phyloP scores from a whole-genome alignment of 2,329 filamentous ascomycete genomes.

The Rhynchosporium graminicola region DNA sequence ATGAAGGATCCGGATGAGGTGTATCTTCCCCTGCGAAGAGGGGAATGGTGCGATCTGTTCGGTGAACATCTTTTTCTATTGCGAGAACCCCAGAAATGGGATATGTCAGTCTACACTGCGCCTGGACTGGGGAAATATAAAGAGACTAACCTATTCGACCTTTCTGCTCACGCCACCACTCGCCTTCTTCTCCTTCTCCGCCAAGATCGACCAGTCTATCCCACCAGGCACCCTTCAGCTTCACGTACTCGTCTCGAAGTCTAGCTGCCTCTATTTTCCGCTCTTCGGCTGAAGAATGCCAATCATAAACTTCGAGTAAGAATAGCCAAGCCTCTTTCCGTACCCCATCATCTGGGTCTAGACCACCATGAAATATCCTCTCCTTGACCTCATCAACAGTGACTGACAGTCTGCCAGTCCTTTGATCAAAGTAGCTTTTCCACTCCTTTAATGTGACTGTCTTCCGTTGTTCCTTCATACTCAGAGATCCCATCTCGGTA shows the following conservation, averaged over 20 bases:
- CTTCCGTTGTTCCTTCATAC: conserved; percentile 74
- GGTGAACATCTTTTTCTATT: conserved; percentile 96
- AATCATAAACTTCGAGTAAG: conserved; percentile 85
- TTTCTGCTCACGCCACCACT: conserved; percentile 97
- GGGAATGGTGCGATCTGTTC: conserved; percentile 92
- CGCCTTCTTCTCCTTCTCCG: conserved; percentile 76
- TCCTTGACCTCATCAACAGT: conserved; percentile 95
- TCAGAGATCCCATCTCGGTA: conserved; percentile 69
- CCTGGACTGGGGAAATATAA: conserved; percentile 10
- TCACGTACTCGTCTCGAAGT: conserved; percentile 88
- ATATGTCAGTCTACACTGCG: conserved; percentile 40
- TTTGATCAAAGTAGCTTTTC: conserved; percentile 82
- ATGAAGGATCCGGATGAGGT: conserved; percentile 93
- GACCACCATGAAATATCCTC: conserved; percentile 91
- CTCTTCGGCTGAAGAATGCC: conserved; percentile 88
- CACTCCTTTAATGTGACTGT: conserved; percentile 82
- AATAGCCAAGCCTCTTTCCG: conserved; percentile 97
- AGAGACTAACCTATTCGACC: conserved; percentile 78
- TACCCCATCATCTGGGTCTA: conserved; percentile 86
- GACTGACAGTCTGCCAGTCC: conserved; percentile 71
- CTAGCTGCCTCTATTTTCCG: conserved; percentile 81
- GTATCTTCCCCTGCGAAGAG: conserved; percentile 96
- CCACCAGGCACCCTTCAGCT: conserved; percentile 95
- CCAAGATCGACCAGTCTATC: conserved; percentile 83
- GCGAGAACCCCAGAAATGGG: conserved; percentile 52